Evolutionary conservation across 169 alveolate genomes (phyloP).

Genomic region (Plasmodium gaboni): DNA sequence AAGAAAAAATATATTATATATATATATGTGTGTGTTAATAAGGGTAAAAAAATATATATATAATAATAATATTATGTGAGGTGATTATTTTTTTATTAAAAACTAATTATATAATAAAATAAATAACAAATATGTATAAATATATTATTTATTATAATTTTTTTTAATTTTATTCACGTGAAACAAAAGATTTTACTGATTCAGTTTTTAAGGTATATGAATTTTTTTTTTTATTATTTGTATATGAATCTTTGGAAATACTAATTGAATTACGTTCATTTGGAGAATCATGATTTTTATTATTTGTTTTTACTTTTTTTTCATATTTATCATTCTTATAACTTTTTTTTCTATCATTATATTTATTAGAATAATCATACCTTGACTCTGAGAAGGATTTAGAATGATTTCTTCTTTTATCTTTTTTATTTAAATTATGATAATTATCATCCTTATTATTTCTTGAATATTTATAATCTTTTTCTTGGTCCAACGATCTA

Average conservation of each 20-base stretch:
- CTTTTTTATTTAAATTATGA: constrained; percentile 16
- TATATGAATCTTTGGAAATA: constrained; percentile 22
- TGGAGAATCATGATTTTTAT: constrained; percentile 27
- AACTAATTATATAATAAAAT: too few relatives aligned
- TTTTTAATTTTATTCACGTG: too few relatives aligned
- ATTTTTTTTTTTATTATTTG: constrained; percentile 21
- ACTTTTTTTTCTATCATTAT: constrained; percentile 23
- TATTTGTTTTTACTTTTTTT: constrained; percentile 32
- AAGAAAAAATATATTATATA: too few relatives aligned
- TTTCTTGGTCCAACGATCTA: neutral
- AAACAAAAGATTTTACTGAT: constrained; percentile 23
- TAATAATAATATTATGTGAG: too few relatives aligned
- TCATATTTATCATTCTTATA: constrained; percentile 55
- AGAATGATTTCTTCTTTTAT: constrained; percentile 19
- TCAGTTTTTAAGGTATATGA: constrained; percentile 14
- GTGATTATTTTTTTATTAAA: too few relatives aligned
- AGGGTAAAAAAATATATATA: too few relatives aligned
- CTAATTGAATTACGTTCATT: constrained; percentile 8
- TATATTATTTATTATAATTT: too few relatives aligned
- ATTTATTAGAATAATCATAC: constrained; percentile 29
- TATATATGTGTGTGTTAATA: too few relatives aligned
- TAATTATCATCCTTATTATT: constrained; percentile 18
- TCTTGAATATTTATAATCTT: neutral
- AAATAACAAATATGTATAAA: too few relatives aligned
- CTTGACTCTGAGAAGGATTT: constrained; percentile 29